These are phyloP conservation scores for Fusarium zealandicum DNA, from an alignment of 2,329 filamentous ascomycete genomes.

Conservation along the genomic window DNA sequence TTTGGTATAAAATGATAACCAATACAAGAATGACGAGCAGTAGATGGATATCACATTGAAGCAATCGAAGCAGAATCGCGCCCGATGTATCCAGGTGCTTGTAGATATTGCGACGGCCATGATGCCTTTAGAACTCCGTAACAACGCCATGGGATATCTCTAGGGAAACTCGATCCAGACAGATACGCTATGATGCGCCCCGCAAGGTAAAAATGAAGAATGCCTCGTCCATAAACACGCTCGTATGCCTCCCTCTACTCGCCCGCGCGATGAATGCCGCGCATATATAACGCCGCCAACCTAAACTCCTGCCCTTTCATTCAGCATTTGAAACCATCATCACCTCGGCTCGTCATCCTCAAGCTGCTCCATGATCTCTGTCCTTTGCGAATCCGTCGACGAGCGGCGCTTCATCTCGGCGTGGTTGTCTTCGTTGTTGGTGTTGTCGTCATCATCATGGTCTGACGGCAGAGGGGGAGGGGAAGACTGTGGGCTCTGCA, in stretches of 20 bases:
- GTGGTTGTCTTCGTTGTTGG: conserved; percentile 2
- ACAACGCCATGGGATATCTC: conserved; percentile 32
- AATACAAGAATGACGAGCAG: conserved; percentile 2
- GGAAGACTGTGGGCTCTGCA: conserved; percentile 34
- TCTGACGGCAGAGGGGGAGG: too few relatives aligned
- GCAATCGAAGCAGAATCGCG: conserved; percentile 1
- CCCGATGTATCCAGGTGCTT: conserved; percentile 27
- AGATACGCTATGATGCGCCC: conserved; percentile 17
- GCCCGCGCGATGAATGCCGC: conserved; percentile 8
- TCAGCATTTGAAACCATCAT: not conserved
- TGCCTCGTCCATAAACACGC: conserved; percentile 1
- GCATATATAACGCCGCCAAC: not conserved
- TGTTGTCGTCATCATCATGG: not conserved
- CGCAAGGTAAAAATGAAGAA: conserved; percentile 8
- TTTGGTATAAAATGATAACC: not conserved
- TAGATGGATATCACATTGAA: conserved; percentile 6
- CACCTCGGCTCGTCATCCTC: conserved; percentile 6
- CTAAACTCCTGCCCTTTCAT: conserved; percentile 12
- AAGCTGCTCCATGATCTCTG: conserved; percentile 18
- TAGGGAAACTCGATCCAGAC: conserved; percentile 15
- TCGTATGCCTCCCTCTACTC: conserved; percentile 5
- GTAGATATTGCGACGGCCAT: conserved; percentile 20
- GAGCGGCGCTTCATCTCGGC: conserved; percentile 15
- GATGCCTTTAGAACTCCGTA: conserved; percentile 7
- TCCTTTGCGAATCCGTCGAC: conserved; percentile 28